These are phyloP conservation scores for Dalbergia oliveri DNA, from an alignment of 306 rosid genomes.

Conservation along the genomic window DNA sequence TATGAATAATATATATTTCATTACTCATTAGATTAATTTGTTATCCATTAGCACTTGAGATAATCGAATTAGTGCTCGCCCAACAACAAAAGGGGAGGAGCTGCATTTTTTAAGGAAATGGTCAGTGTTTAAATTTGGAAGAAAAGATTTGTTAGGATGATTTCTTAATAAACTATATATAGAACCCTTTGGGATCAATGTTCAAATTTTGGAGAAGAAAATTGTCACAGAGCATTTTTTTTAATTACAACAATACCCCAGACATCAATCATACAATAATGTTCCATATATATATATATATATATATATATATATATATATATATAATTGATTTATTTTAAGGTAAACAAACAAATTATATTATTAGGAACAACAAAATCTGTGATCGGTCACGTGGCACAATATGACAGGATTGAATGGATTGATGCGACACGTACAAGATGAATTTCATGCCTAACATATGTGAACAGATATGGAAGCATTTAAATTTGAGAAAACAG, in stretches of 20 bases:
- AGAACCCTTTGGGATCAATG: no score
- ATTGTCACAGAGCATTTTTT: no score
- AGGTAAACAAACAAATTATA: background rate
- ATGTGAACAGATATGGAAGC: slow-evolving; percentile 16
- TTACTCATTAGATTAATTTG: slow-evolving; percentile 2
- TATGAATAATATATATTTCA: background rate
- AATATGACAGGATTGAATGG: slow-evolving; percentile 18
- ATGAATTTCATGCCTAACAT: background rate
- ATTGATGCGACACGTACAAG: background rate
- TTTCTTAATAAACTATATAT: no score
- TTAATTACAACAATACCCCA: no score
- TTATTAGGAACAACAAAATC: slow-evolving; percentile 32
- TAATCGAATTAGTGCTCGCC: background rate
- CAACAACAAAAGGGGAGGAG: no score
- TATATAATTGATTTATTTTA: background rate
- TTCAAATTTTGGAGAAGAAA: no score
- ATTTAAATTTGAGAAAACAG: background rate
- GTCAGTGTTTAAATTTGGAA: no score
- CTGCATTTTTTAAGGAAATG: no score
- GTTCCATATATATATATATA: no score
- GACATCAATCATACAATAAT: no score
- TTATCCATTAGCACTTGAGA: background rate
- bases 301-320: no score
- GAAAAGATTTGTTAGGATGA: no score
- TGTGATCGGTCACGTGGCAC: slow-evolving; percentile 1